These are phyloP conservation scores for Arachnomyces sp. DNA, from an alignment of 2,329 filamentous ascomycete species.

Conservation along the genomic window DNA sequence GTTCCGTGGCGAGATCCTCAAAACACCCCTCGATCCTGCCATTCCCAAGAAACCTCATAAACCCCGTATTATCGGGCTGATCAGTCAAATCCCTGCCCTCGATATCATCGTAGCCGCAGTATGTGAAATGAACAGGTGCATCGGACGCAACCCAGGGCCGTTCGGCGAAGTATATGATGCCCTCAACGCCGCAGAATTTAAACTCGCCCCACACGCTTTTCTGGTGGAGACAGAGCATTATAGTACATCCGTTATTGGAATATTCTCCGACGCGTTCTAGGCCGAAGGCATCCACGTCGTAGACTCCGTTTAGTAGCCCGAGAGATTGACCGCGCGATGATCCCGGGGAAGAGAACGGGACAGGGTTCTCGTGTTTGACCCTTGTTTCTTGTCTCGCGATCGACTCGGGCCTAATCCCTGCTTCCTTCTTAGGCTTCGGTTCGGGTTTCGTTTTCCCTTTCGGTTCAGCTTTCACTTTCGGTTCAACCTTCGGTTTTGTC, in stretches of 20 bases:
- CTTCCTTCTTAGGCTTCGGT: not conserved
- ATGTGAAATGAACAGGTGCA: not conserved
- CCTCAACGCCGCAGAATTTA: not conserved
- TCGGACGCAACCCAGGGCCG: not conserved
- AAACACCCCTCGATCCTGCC: not conserved
- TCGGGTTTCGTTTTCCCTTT: not conserved
- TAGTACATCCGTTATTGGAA: too few species aligned
- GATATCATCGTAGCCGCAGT: not conserved
- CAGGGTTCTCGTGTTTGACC: too few species aligned
- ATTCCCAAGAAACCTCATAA: not conserved
- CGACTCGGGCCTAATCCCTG: too few species aligned
- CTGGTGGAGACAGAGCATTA: not conserved
- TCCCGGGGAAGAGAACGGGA: too few species aligned
- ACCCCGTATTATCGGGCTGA: not conserved
- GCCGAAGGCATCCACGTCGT: not conserved
- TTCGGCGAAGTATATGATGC: not conserved
- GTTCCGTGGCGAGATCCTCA: not conserved
- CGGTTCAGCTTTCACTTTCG: not conserved
- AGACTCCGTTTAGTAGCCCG: not conserved
- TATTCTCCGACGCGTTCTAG: not conserved
- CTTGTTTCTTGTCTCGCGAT: too few species aligned
- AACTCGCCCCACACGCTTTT: constrained; percentile 2
- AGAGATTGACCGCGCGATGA: too few species aligned
- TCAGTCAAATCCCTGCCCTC: not conserved
- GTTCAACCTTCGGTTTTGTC: constrained; percentile 5